Evolutionary conservation across 768 basidiomycete species (phyloP).

Genomic region (Pisolithus sp.): DNA sequence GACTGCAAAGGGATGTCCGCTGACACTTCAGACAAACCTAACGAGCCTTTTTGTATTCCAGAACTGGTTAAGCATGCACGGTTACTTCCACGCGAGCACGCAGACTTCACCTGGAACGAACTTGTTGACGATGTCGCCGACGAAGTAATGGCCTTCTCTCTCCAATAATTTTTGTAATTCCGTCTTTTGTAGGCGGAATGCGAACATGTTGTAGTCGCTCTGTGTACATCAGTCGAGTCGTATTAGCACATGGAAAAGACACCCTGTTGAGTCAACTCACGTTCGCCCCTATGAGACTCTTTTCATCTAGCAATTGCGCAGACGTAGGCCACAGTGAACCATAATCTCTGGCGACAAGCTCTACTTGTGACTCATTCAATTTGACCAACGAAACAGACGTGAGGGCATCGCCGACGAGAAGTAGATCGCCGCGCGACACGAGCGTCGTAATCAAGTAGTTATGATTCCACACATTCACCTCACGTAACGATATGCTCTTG

Average conservation of each 20-base stretch:
- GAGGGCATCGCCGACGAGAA: conserved; percentile 77
- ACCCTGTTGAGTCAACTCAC: conserved; percentile 35
- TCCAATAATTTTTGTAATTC: conserved; percentile 45
- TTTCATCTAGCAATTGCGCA: conserved; percentile 50
- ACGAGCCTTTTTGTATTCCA: conserved; percentile 39
- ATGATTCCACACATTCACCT: conserved; percentile 64
- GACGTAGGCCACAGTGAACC: conserved; percentile 67
- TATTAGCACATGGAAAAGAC: conserved; percentile 7
- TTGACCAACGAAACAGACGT: conserved; percentile 70
- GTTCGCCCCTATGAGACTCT: conserved; percentile 65
- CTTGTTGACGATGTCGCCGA: conserved; percentile 74
- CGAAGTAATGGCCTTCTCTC: conserved; percentile 61
- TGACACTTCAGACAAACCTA: conserved; percentile 41
- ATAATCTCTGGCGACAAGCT: conserved; percentile 65
- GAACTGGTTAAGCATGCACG: neutral
- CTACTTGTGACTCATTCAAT: conserved; percentile 37
- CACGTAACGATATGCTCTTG: conserved; percentile 26
- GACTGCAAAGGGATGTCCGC: conserved; percentile 40
- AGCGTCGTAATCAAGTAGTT: conserved; percentile 75
- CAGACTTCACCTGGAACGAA: conserved; percentile 53
- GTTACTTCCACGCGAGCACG: neutral
- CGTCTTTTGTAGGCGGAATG: conserved; percentile 46
- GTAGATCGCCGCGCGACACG: conserved; percentile 42
- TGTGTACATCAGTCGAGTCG: conserved; percentile 19
- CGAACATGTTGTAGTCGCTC: conserved; percentile 63